Conservation (phyloP, 2,329 filamentous ascomycete species). For the Hirsutella minnesotensis region DNA sequence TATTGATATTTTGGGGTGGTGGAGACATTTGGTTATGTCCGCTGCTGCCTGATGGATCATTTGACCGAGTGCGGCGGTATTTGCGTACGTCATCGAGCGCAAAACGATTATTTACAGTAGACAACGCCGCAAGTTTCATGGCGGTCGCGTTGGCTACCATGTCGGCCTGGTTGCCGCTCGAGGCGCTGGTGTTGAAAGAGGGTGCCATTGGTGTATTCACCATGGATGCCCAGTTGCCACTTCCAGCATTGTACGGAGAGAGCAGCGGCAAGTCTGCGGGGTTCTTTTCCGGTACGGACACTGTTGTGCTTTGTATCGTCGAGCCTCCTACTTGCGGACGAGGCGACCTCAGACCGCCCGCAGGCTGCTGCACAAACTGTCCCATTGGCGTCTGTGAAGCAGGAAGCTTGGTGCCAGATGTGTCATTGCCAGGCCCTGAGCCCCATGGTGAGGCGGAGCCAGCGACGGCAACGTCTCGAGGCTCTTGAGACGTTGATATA, state of each 20-base stretch:
- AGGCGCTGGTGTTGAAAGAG: conserved; percentile 54
- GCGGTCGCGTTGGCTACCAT: conserved; percentile 98
- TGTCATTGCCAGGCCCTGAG: conserved; percentile 33
- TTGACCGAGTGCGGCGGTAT: conserved; percentile 82
- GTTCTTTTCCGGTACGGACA: conserved; percentile 57
- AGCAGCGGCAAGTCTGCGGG: conserved; percentile 66
- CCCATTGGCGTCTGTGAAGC: conserved; percentile 79
- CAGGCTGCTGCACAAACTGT: conserved; percentile 78
- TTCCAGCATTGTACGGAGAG: conserved; percentile 69
- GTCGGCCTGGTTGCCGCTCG: conserved; percentile 63
- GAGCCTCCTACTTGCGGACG: conserved; percentile 56
- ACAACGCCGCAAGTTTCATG: conserved; percentile 95
- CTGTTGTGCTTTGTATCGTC: conserved; percentile 73
- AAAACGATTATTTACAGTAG: conserved; percentile 96
- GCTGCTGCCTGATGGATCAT: conserved; percentile 58
- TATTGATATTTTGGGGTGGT: conserved; percentile 47
- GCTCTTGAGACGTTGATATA: conserved; percentile 47
- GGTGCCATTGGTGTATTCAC: conserved; percentile 93
- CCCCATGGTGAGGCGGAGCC: conserved; percentile 63
- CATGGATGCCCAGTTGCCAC: conserved; percentile 97
- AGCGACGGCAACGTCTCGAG: conserved; percentile 14
- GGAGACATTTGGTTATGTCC: conserved; percentile 54
- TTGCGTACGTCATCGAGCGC: conserved; percentile 94
- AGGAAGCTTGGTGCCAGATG: conserved; percentile 57
- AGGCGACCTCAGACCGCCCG: conserved; percentile 66